Conservation (phyloP, 2,329 filamentous ascomycete genomes). For the Paecilomyces niveus region DNA sequence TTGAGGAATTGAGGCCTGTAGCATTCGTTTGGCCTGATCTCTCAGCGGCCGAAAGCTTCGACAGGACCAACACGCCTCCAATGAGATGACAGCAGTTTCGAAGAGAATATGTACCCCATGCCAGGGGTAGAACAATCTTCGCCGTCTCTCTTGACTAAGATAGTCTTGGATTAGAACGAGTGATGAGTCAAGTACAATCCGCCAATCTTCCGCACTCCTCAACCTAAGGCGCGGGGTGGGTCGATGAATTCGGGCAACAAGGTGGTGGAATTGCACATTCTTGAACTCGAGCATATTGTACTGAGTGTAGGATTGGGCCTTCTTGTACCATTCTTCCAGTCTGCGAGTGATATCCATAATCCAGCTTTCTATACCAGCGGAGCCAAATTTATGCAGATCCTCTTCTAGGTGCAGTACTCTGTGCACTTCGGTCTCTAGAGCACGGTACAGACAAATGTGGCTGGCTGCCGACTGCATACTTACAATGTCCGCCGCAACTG, state of each 20-base stretch:
- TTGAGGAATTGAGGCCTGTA: background rate
- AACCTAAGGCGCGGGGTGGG: background rate
- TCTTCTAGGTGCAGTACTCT: constrained; percentile 9
- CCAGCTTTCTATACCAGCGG: constrained; percentile 3
- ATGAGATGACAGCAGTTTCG: constrained; percentile 3
- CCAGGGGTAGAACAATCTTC: constrained; percentile 5
- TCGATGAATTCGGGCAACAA: constrained; percentile 1
- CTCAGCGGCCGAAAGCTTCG: background rate
- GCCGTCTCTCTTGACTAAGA: background rate
- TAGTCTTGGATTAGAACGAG: constrained; percentile 3
- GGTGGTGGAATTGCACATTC: constrained; percentile 11
- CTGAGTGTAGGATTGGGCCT: constrained; percentile 6
- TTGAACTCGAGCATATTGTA: constrained; percentile 11
- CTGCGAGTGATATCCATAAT: constrained; percentile 5
- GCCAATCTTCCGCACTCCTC: background rate
- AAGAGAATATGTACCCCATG: constrained; percentile 5
- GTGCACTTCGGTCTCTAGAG: constrained; percentile 9
- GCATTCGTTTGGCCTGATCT: background rate
- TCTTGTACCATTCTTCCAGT: constrained; percentile 7
- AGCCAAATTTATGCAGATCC: background rate
- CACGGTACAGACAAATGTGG: constrained; percentile 9
- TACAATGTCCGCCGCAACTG: background rate
- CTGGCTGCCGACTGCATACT: constrained; percentile 8
- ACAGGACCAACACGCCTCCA: constrained; percentile 2
- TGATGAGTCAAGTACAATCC: constrained; percentile 1